phyloP scores from a whole-genome alignment of 306 rosid species.

The Gillenia trifoliata region DNA sequence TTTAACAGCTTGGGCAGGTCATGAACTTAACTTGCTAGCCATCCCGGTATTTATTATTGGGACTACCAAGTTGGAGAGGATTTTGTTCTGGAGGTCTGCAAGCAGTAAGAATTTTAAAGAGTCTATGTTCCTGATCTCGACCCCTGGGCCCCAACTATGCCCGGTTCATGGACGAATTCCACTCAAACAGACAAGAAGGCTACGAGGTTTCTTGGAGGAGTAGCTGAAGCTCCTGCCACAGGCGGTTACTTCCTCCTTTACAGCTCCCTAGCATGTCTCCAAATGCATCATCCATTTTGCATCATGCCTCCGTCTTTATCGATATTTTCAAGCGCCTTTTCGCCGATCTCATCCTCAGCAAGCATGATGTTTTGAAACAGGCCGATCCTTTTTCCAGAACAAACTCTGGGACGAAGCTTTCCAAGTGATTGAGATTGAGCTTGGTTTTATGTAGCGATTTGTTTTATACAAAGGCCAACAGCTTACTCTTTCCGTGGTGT shows the following conservation, averaged over 20 bases:
- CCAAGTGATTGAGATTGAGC: slow-evolving; percentile 38
- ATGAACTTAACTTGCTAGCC: not conserved
- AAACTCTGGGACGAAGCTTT: slow-evolving; percentile 5
- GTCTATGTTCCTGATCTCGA: slow-evolving; percentile 30
- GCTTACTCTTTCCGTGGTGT: slow-evolving; percentile 4
- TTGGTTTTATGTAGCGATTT: slow-evolving; percentile 41
- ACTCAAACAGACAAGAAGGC: slow-evolving; percentile 17
- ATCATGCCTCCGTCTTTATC: slow-evolving; percentile 21
- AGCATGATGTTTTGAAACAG: slow-evolving; percentile 18
- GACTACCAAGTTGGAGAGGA: slow-evolving; percentile 35
- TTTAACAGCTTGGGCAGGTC: slow-evolving; percentile 5
- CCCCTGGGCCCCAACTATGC: slow-evolving; percentile 33
- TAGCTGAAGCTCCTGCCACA: not conserved
- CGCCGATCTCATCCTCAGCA: slow-evolving; percentile 39
- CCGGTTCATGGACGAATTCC: slow-evolving; percentile 20
- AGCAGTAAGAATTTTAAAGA: slow-evolving; percentile 30
- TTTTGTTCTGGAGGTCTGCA: slow-evolving; percentile 24
- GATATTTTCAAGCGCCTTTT: slow-evolving; percentile 21
- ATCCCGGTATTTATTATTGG: slow-evolving; percentile 27
- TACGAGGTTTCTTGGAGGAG: not conserved
- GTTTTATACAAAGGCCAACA: slow-evolving; percentile 36
- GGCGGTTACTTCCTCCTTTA: not conserved
- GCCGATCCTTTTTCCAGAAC: slow-evolving; percentile 10
- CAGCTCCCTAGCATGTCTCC: not conserved
- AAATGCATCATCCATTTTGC: not conserved